These are phyloP conservation scores for Macrocybe gigantea DNA, from an alignment of 768 basidiomycete species.

Conservation along the genomic window DNA sequence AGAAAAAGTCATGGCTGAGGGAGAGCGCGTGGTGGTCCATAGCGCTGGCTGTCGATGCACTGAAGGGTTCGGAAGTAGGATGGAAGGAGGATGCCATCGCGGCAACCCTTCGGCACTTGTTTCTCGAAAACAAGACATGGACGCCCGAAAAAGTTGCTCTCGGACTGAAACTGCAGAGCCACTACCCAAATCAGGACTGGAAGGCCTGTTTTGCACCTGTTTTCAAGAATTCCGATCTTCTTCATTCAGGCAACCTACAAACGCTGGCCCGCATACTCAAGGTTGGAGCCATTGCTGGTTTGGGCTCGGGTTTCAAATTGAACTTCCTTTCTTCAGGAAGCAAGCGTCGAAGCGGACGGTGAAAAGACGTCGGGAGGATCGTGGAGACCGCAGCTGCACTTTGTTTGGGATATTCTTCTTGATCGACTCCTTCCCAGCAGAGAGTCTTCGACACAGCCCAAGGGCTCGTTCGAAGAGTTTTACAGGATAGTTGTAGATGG, in stretches of 20 bases:
- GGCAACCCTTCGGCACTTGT: slow-evolving; percentile 43
- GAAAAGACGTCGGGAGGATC: slow-evolving; percentile 46
- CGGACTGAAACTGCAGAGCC: slow-evolving; percentile 60
- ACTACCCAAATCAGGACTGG: slow-evolving; percentile 64
- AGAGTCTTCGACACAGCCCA: slow-evolving; percentile 27
- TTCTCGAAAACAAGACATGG: slow-evolving; percentile 57
- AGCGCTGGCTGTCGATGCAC: slow-evolving; percentile 52
- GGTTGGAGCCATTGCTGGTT: slow-evolving; percentile 34
- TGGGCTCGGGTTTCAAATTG: neutral
- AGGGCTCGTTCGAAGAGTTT: slow-evolving; percentile 82
- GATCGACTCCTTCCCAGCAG: slow-evolving; percentile 61
- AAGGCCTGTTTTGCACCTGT: slow-evolving; percentile 54
- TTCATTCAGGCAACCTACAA: slow-evolving; percentile 67
- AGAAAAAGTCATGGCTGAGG: slow-evolving; percentile 84
- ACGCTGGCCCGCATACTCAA: slow-evolving; percentile 74
- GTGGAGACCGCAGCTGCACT: slow-evolving; percentile 91
- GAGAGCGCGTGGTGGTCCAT: slow-evolving; percentile 91
- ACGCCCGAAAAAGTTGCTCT: slow-evolving; percentile 87
- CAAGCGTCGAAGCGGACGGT: slow-evolving; percentile 23
- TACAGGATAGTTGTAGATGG: slow-evolving; percentile 90
- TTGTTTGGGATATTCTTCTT: slow-evolving; percentile 83
- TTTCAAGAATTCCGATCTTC: slow-evolving; percentile 71
- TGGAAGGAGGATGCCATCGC: slow-evolving; percentile 71
- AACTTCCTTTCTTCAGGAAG: too few relatives aligned
- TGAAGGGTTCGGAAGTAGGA: slow-evolving; percentile 49